Evolutionary conservation across 2,329 filamentous ascomycete genomes (phyloP).

Genomic region (Fusarium verticillioides): DNA sequence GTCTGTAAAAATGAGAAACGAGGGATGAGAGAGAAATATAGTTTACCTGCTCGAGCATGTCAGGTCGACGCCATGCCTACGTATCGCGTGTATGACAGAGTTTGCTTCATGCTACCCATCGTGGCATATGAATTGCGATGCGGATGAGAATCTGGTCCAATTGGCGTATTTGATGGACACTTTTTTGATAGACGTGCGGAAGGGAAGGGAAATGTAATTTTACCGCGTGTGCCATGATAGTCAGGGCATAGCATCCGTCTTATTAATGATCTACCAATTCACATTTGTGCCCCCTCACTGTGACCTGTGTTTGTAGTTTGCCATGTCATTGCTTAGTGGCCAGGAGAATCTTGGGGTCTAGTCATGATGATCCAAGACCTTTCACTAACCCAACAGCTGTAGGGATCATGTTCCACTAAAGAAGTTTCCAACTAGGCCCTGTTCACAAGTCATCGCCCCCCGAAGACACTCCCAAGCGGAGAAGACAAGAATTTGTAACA

Average conservation of each 20-base stretch:
- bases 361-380: too few relatives aligned
- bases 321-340: too few relatives aligned
- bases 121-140: slow-evolving; percentile 26
- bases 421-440: neutral
- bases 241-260: slow-evolving; percentile 44
- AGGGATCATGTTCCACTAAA: neutral
- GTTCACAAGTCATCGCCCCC: neutral
- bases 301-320: neutral
- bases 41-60: slow-evolving; percentile 23
- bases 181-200: slow-evolving; percentile 52
- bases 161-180: slow-evolving; percentile 43
- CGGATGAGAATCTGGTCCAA: slow-evolving; percentile 35
- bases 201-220: slow-evolving; percentile 54
- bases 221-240: slow-evolving; percentile 55
- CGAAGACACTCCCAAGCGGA: neutral
- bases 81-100: slow-evolving; percentile 24
- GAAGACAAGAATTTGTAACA: too few relatives aligned
- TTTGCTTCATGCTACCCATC: slow-evolving; percentile 28
- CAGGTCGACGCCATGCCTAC: slow-evolving; percentile 12
- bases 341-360: neutral
- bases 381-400: neutral
- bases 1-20: slow-evolving; percentile 64
- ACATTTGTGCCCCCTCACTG: slow-evolving; percentile 14
- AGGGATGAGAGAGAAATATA: slow-evolving; percentile 24
- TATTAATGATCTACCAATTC: slow-evolving; percentile 48